These are phyloP conservation scores for Elasticomyces elasticus DNA, from an alignment of 495 filamentous ascomycete genomes.

Conservation along the genomic window DNA sequence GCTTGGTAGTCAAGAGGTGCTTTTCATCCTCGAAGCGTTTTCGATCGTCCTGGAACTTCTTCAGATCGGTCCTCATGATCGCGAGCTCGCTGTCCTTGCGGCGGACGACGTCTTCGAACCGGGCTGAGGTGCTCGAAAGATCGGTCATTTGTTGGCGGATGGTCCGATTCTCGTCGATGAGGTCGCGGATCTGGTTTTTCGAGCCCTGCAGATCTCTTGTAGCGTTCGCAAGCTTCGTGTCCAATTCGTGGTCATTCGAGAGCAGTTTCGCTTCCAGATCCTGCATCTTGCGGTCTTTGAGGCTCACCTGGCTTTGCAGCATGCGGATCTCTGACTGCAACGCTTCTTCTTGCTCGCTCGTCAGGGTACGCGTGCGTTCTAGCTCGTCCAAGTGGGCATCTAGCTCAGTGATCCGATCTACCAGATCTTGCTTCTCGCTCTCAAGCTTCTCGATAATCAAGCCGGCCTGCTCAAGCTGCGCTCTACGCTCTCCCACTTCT, in stretches of 20 bases:
- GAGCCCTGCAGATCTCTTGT: constrained; percentile 71
- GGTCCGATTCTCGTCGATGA: constrained; percentile 71
- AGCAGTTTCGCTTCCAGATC: constrained; percentile 79
- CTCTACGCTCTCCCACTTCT: constrained; percentile 65
- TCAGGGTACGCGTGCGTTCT: constrained; percentile 54
- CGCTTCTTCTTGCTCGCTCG: constrained; percentile 59
- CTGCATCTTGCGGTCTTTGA: constrained; percentile 84
- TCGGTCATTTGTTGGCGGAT: constrained; percentile 77
- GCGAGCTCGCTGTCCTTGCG: constrained; percentile 90
- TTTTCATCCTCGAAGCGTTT: constrained; percentile 67
- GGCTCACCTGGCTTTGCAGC: constrained; percentile 76
- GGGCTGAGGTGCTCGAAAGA: constrained; percentile 81
- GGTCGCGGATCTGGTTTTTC: constrained; percentile 59
- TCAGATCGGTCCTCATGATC: constrained; percentile 71
- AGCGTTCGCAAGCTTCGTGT: constrained; percentile 72
- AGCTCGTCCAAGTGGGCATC: constrained; percentile 58
- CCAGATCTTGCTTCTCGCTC: constrained; percentile 66
- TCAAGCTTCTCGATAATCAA: constrained; percentile 76
- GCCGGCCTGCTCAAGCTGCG: constrained; percentile 84
- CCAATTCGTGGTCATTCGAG: constrained; percentile 79
- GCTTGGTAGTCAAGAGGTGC: constrained; percentile 54
- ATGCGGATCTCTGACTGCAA: constrained; percentile 77
- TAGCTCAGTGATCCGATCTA: constrained; percentile 54
- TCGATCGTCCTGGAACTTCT: constrained; percentile 67
- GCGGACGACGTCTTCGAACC: constrained; percentile 84